These are phyloP conservation scores for Eucalyptus sp. DNA, from an alignment of 345 rosid species.

Conservation along the genomic window DNA sequence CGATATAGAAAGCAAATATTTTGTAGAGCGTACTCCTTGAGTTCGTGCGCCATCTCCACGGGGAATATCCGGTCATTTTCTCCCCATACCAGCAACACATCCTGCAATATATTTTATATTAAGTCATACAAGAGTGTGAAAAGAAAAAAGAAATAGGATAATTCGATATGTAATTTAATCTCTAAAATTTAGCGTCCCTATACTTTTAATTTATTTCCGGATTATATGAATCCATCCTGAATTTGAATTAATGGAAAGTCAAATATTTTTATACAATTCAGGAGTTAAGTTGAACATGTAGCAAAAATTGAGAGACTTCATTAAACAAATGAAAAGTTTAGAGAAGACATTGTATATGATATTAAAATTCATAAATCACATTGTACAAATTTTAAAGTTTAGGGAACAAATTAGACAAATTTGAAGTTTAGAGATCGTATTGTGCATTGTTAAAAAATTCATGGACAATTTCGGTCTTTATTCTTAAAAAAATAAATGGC, in stretches of 20 bases:
- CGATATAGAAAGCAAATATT: not conserved
- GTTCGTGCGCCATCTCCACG: conserved; percentile 61
- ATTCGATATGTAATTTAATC: fast-evolving
- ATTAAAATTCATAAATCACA: too few relatives aligned
- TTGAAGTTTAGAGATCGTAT: fast-evolving
- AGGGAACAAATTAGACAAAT: fast-evolving
- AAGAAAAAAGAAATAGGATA: too few relatives aligned
- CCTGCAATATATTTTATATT: conserved; percentile 15
- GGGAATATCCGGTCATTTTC: conserved; percentile 75
- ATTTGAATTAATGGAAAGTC: too few relatives aligned
- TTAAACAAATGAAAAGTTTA: too few relatives aligned
- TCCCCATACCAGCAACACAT: conserved; percentile 79
- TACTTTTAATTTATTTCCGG: fast-evolving
- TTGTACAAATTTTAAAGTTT: fast-evolving
- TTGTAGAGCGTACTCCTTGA: conserved; percentile 30
- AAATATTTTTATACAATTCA: too few relatives aligned
- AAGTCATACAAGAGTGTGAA: too few relatives aligned
- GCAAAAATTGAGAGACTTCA: fast-evolving
- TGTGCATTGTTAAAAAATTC: fast-evolving
- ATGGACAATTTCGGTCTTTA: not conserved
- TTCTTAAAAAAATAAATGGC: not conserved
- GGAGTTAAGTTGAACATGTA: too few relatives aligned
- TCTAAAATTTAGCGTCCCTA: fast-evolving
- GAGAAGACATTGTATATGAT: fast-evolving
- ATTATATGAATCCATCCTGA: fast-evolving